A percentile compares a stretch with the other conserved stretches of the same genome.
phyloP scores from a whole-genome alignment of 2,329 filamentous ascomycete genomes.

The Talaromyces verruculosus region DNA sequence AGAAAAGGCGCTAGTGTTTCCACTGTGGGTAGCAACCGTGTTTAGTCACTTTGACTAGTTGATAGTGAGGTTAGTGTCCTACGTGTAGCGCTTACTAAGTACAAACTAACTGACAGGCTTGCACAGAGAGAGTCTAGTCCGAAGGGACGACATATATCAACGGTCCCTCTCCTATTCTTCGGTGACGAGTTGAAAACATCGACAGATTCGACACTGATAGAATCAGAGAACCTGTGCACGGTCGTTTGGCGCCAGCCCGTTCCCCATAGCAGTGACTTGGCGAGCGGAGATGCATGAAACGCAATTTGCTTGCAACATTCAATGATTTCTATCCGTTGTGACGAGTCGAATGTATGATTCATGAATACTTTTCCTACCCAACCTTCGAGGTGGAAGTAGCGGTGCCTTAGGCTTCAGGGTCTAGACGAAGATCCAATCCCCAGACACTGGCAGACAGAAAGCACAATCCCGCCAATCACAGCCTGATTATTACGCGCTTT shows the following conservation, averaged over 20 bases:
- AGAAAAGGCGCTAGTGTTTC: slow-evolving; percentile 6
- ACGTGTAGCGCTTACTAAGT: not conserved
- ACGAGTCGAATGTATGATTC: not conserved
- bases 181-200: not conserved
- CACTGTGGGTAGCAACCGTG: not conserved
- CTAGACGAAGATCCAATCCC: not conserved
- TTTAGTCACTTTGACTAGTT: not conserved
- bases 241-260: not conserved
- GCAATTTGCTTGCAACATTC: not conserved
- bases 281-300: slow-evolving; percentile 5
- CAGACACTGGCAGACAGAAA: not conserved
- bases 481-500: not conserved
- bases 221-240: not conserved
- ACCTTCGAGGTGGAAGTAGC: not conserved
- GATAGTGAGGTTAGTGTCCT: not conserved
- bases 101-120: not conserved
- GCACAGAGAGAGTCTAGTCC: not conserved
- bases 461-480: not conserved
- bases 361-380: not conserved
- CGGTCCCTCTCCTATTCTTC: not conserved
- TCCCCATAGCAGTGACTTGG: not conserved
- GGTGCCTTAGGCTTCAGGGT: not conserved
- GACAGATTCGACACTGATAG: not conserved
- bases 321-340: not conserved
- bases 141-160: not conserved